These are phyloP conservation scores for Microstroma glucosiphilum DNA, from an alignment of 1,284 basidiomycete genomes.

Conservation along the genomic window DNA sequence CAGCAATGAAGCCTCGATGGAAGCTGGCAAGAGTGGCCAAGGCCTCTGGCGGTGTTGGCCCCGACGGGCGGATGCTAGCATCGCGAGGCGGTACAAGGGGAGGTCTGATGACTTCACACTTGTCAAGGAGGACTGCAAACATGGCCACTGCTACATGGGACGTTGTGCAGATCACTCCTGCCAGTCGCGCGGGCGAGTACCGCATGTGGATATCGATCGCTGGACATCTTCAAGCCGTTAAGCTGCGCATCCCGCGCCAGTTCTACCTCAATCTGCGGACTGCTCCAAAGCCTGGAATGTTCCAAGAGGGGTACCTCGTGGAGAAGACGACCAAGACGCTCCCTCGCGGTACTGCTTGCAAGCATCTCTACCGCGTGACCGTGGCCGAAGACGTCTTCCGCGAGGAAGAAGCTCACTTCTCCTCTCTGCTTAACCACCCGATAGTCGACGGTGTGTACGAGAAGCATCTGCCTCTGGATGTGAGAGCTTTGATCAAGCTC, in stretches of 20 bases:
- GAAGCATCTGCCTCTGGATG: conserved; percentile 77
- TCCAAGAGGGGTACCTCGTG: conserved; percentile 63
- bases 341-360: conserved; percentile 70
- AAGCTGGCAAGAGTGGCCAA: conserved; percentile 53
- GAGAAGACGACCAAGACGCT: conserved; percentile 72
- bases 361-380: conserved; percentile 74
- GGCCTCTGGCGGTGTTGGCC: conserved; percentile 47
- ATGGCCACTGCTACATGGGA: conserved; percentile 78
- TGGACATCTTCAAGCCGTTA: conserved; percentile 69
- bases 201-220: conserved; percentile 84
- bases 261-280: conserved; percentile 87
- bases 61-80: conserved; percentile 8
- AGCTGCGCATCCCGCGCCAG: conserved; percentile 77
- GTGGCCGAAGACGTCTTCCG: conserved; percentile 79
- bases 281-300: conserved; percentile 60
- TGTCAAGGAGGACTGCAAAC: conserved; percentile 63
- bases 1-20: conserved; percentile 75
- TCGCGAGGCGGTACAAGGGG: neutral
- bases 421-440: conserved; percentile 83
- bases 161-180: conserved; percentile 78
- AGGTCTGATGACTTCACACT: conserved; percentile 60
- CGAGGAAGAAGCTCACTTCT: conserved; percentile 81
- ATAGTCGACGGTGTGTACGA: conserved; percentile 95
- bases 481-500: conserved; percentile 75
- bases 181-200: conserved; percentile 73